Evolutionary conservation across 2,329 filamentous ascomycete species (phyloP), one percentile per base, ranked within the genome.

Genomic region (Ophiosphaerella herpotricha): DNA sequence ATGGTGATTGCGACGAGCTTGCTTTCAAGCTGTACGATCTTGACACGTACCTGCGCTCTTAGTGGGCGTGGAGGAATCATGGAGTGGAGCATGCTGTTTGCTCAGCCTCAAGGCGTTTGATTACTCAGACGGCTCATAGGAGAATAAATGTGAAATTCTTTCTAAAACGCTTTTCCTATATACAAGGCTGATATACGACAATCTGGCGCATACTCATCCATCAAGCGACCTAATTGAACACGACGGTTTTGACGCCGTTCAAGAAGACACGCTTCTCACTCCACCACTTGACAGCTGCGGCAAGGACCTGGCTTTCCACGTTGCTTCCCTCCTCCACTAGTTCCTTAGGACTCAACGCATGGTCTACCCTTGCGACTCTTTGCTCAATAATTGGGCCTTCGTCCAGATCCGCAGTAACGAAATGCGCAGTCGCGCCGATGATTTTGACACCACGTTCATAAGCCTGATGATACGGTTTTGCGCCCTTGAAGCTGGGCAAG

Each of bases 381-480:
- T 94, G 90, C 81, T 93, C 90, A 61, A 94, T 94, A 62, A 94
- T 94, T 9, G 90, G 90, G 2, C 90, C 90, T 77, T 94, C 90
- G 67, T 94, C 90, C 54, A 94, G 75, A 73, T 93, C 89, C 24
- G 87, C 88, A 1, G 90, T 94, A 58, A 93, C 90, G 63, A 93
- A 93, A 75, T 94, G 90, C 5, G 90, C 90, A 2, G 89, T 91
- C 21, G 90, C 90, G 51, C 90, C 90, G 49, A 92, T 91, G 62
- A 94, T 93, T 82, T 94, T 94, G 59, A 94, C 90, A 52, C 90
- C 90, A 24, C 89, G 84, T 57, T 93, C 89, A 69, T 89, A 92
- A 7, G 90, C 90, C 79, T 94, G 90, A 74, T 93, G 90, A 75
- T 94, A 94, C 3, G 90, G 90, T 76, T 90, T 91, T 26, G 90